These are phyloP conservation scores for Adenanthera pavonina DNA, from an alignment of 306 rosid genomes.

Conservation along the genomic window DNA sequence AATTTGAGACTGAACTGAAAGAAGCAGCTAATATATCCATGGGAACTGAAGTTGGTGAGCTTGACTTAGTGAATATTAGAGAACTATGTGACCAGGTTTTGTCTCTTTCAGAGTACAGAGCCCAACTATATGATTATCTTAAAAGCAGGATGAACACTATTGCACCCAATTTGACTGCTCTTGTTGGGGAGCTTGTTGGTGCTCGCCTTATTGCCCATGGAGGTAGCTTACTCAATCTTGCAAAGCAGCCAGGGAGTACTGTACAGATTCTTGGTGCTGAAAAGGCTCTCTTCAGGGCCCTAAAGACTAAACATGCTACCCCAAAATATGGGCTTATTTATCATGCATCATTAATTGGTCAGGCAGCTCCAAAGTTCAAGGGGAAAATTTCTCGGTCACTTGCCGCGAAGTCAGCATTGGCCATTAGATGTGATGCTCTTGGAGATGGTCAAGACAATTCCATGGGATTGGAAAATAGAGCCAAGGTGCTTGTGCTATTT, in stretches of 20 bases:
- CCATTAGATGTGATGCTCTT: slow-evolving; percentile 70
- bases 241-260: slow-evolving; percentile 32
- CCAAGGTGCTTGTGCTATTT: slow-evolving; percentile 56
- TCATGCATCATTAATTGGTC: slow-evolving; percentile 22
- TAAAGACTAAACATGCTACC: slow-evolving; percentile 25
- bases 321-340: slow-evolving; percentile 28
- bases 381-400: slow-evolving; percentile 29
- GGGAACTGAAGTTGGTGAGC: slow-evolving; percentile 84
- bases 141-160: slow-evolving; percentile 76
- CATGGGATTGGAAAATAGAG: slow-evolving; percentile 73
- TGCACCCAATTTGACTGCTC: slow-evolving; percentile 79
- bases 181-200: slow-evolving; percentile 81
- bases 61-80: slow-evolving; percentile 62
- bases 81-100: slow-evolving; percentile 78
- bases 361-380: slow-evolving; percentile 28
- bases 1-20: slow-evolving; percentile 66
- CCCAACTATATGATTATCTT: slow-evolving; percentile 68
- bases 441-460: slow-evolving; percentile 71
- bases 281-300: slow-evolving; percentile 27
- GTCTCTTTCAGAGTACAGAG: slow-evolving; percentile 72
- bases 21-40: slow-evolving; percentile 73
- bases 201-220: slow-evolving; percentile 86
- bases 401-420: slow-evolving; percentile 70
- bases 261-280: slow-evolving; percentile 32
- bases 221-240: slow-evolving; percentile 42